phyloP scores from a whole-genome alignment of 2,329 filamentous ascomycete genomes.

The Grosmannia huntii region DNA sequence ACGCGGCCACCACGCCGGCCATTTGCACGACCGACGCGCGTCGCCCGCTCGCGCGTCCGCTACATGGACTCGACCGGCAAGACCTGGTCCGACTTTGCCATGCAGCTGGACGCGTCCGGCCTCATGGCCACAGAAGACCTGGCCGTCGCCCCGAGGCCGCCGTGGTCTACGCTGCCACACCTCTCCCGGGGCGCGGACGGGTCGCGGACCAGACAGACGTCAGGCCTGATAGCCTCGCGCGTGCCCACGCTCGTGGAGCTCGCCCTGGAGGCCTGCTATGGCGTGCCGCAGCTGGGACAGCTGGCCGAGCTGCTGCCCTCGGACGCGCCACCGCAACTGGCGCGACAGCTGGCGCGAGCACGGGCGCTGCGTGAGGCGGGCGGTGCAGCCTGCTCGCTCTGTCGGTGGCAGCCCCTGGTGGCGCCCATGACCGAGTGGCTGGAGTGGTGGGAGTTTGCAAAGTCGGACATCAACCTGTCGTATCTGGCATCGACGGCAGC shows the following conservation, averaged over 20 bases:
- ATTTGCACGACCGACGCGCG: background rate
- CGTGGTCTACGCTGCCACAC: background rate
- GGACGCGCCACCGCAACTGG: conserved; percentile 25
- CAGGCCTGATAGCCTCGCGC: conserved; percentile 5
- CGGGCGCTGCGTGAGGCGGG: conserved; percentile 31
- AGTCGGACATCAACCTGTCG: conserved; percentile 3
- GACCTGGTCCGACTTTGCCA: conserved; percentile 1
- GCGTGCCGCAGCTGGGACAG: conserved; percentile 27
- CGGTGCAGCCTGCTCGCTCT: conserved; percentile 38
- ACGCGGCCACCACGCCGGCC: background rate
- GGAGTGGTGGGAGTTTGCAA: conserved; percentile 41
- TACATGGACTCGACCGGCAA: conserved; percentile 11
- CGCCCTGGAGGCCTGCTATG: conserved; percentile 33
- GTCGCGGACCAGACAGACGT: background rate
- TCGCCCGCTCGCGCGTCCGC: conserved; percentile 11
- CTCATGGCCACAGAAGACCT: conserved; percentile 10
- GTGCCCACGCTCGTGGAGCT: conserved; percentile 40
- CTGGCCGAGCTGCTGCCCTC: conserved; percentile 30
- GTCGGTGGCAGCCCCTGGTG: conserved; percentile 33
- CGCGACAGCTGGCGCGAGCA: conserved; percentile 26
- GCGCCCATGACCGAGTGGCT: conserved; percentile 43
- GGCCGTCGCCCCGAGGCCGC: background rate
- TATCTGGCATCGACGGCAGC: conserved; percentile 3
- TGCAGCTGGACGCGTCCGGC: background rate
- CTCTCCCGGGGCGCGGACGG: background rate